Base-by-base conservation (phyloP, 768 basidiomycete genomes). In the Mycena vulgaris region DNA sequence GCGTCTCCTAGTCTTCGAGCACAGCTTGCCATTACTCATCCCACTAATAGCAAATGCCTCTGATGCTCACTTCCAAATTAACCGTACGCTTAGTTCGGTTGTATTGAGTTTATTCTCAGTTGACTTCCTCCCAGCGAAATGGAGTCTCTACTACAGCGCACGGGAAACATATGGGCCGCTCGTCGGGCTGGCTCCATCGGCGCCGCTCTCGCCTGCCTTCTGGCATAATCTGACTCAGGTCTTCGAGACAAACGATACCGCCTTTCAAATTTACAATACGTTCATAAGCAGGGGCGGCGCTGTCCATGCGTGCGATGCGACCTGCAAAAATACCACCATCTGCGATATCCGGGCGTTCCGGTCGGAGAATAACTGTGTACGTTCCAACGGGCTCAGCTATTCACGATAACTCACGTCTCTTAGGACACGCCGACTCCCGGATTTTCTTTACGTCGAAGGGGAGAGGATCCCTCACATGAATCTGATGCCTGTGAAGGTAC, bases 211-310 rank as follows among this genome's bases (percentile, higher is more conserved):
- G 45, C 80, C 82, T 2, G 75, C 81, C 14, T 85, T 85, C 75
- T 85, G 83, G 83, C 83, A 84, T 69, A 75, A 76, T 37, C 75
- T 84, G 7, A 83, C 83, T 1, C 82, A 81, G 62, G 77, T 77
- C 10, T 79, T 83, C 59, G 75, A 69, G 35, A 37, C 53, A 21
- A 80, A 83, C 62, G 76, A 77, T 9, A 77, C 76, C 13, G 79
- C 77, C 16, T 80, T 81, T 66, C 72, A 80, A 68, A 52, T 78
- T 52, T 83, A 75, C 75, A 79, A 78, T 60, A 72, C 71, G 19
- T 73, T 76, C 35, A 58, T 78, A 7, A 77, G 72, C 11, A 71
- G 81, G 10, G 80, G 79, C 53, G 78, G 72, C 30, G 71, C 69
- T 6, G 78, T 79, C 31, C 31, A 57, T 8, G 71, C 75, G 51